Conservation (phyloP, 73 alveolate species). For the Blepharisma stoltei region DNA sequence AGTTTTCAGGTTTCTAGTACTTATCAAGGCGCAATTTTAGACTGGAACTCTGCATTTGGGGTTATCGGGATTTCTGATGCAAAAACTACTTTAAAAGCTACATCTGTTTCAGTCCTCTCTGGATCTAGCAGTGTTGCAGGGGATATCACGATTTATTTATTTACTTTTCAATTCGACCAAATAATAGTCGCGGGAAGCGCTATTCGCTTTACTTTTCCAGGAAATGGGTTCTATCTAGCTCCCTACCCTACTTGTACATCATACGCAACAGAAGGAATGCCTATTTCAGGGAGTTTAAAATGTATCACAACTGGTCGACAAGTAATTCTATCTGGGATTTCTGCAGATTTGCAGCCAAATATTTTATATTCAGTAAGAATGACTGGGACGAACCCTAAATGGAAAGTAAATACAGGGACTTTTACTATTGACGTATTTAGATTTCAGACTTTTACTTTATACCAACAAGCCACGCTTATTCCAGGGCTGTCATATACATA, state of each 20-base stretch:
- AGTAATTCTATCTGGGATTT: conserved; percentile 8
- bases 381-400: conserved; percentile 27
- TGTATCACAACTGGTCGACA: background rate
- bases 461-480: background rate
- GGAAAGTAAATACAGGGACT: background rate
- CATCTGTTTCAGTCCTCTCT: background rate
- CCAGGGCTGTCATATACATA: conserved; percentile 5
- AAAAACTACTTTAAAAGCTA: background rate
- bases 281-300: background rate
- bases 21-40: background rate
- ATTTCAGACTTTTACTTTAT: conserved; percentile 9
- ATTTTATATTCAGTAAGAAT: background rate
- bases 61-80: conserved; percentile 28
- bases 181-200: background rate
- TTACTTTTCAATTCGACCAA: background rate
- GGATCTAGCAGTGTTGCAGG: conserved; percentile 23
- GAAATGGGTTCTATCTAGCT: conserved; percentile 7
- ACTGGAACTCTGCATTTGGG: conserved; percentile 28
- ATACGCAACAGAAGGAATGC: background rate
- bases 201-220: conserved; percentile 28
- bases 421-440: background rate
- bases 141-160: conserved; percentile 21
- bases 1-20: background rate
- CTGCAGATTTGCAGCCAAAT: background rate
- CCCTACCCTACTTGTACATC: conserved; percentile 18